These are phyloP conservation scores for Xanthoceras sorbifolium DNA, from an alignment of 345 rosid genomes.

Conservation along the genomic window DNA sequence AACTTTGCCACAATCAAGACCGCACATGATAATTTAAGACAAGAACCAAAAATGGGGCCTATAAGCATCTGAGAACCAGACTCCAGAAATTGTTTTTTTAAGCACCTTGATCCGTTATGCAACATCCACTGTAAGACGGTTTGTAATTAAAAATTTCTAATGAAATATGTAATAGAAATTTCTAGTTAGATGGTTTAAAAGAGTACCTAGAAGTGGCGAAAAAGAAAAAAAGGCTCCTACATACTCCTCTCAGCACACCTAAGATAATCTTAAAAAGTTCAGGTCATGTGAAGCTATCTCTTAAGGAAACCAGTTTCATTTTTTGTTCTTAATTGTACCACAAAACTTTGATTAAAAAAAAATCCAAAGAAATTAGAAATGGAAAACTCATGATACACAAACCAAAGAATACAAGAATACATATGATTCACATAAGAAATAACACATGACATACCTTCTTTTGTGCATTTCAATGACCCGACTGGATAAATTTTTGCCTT, in stretches of 20 bases:
- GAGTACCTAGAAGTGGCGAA: neutral
- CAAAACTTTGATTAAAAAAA: neutral
- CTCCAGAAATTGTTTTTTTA: neutral
- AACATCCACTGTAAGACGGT: neutral
- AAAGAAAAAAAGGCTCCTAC: neutral
- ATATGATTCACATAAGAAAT: neutral
- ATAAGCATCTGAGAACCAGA: neutral
- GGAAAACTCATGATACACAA: neutral
- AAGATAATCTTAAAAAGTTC: neutral
- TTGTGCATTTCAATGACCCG: constrained; percentile 64
- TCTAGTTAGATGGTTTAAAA: neutral
- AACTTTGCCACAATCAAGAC: neutral
- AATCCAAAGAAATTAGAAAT: neutral
- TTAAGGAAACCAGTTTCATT: neutral
- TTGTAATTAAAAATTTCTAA: neutral
- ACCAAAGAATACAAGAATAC: neutral
- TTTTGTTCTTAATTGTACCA: neutral
- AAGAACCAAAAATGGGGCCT: neutral
- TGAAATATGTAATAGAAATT: neutral
- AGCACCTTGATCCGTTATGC: neutral
- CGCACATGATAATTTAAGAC: neutral
- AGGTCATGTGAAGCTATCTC: neutral
- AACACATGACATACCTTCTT: constrained; percentile 45
- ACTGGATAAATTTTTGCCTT: constrained; percentile 51
- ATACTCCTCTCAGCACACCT: neutral